Evolutionary conservation across 2,329 filamentous ascomycete genomes (phyloP).

Genomic region (Emericellopsis cladophorae): DNA sequence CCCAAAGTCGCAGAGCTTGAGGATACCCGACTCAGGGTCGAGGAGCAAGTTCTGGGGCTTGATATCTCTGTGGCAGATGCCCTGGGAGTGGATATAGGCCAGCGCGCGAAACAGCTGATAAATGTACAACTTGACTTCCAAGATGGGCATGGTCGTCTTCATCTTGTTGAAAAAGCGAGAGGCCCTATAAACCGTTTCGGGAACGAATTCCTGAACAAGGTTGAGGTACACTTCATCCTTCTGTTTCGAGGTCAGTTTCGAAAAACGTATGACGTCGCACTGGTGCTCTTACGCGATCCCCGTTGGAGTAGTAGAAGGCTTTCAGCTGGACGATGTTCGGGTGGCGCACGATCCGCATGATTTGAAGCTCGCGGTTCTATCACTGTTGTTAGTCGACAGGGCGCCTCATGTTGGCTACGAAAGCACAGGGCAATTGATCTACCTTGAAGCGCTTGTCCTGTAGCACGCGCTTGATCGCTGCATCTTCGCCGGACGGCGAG

Average conservation of each 20-base stretch:
- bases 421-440: slow-evolving; percentile 5
- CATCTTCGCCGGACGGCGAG: slow-evolving; percentile 94
- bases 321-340: slow-evolving; percentile 98
- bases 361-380: slow-evolving; percentile 96
- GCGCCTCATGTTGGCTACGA: neutral
- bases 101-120: slow-evolving; percentile 98
- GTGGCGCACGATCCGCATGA: slow-evolving; percentile 98
- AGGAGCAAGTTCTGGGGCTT: slow-evolving; percentile 96
- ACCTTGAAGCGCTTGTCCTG: slow-evolving; percentile 99
- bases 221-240: slow-evolving; percentile 94
- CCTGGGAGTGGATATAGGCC: slow-evolving; percentile 97
- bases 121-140: slow-evolving; percentile 98
- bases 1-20: slow-evolving; percentile 98
- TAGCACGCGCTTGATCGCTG: slow-evolving; percentile 95
- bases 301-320: slow-evolving; percentile 99
- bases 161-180: slow-evolving; percentile 99
- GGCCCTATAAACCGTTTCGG: slow-evolving; percentile 94
- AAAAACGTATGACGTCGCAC: neutral
- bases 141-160: slow-evolving; percentile 98
- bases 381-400: slow-evolving; percentile 6
- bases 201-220: slow-evolving; percentile 93
- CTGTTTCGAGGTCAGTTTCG: neutral
- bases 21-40: slow-evolving; percentile 77
- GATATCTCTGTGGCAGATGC: slow-evolving; percentile 98
- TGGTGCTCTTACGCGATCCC: slow-evolving; percentile 64